These are phyloP conservation scores for Rhizophagus clarus DNA, from an alignment of 192 early-diverging fungal species.

Conservation along the genomic window DNA sequence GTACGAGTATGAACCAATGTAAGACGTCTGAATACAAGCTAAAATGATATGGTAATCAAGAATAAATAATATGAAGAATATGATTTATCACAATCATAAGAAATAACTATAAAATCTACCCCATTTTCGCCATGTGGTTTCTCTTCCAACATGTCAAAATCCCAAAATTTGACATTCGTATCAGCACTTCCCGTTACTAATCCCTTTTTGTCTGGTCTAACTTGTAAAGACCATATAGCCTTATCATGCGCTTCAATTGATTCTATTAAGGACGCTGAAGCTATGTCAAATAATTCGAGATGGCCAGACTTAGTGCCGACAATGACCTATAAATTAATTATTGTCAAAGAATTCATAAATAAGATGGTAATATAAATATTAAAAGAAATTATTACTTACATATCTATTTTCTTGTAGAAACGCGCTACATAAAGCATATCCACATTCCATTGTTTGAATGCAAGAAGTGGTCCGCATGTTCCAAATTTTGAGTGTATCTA, in stretches of 20 bases:
- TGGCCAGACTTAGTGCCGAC: constrained; percentile 94
- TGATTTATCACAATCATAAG: not conserved
- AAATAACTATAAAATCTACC: constrained; percentile 1
- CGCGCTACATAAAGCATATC: constrained; percentile 88
- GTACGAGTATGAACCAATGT: constrained; percentile 87
- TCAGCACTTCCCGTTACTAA: constrained; percentile 91
- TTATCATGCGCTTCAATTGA: constrained; percentile 91
- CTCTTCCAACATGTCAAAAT: constrained; percentile 63
- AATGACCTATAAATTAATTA: constrained; percentile 53
- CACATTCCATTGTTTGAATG: constrained; percentile 87
- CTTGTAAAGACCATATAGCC: constrained; percentile 82
- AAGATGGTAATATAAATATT: not conserved
- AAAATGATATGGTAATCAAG: not conserved
- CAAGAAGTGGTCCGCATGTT: constrained; percentile 80
- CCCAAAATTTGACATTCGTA: constrained; percentile 98
- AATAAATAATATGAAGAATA: too few relatives aligned
- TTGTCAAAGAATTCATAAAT: not conserved
- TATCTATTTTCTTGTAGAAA: constrained; percentile 92
- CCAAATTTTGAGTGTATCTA: constrained; percentile 87
- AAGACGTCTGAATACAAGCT: constrained; percentile 55
- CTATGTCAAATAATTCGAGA: constrained; percentile 89
- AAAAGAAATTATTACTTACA: constrained; percentile 41
- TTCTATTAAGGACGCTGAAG: constrained; percentile 80
- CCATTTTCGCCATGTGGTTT: not conserved
- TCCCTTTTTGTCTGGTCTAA: constrained; percentile 85